A percentile compares a stretch with the other conserved stretches of the same genome.
These are phyloP conservation scores for Microstegium vimineum DNA, from an alignment of 176 grass and related monocot genomes.

Conservation along the genomic window DNA sequence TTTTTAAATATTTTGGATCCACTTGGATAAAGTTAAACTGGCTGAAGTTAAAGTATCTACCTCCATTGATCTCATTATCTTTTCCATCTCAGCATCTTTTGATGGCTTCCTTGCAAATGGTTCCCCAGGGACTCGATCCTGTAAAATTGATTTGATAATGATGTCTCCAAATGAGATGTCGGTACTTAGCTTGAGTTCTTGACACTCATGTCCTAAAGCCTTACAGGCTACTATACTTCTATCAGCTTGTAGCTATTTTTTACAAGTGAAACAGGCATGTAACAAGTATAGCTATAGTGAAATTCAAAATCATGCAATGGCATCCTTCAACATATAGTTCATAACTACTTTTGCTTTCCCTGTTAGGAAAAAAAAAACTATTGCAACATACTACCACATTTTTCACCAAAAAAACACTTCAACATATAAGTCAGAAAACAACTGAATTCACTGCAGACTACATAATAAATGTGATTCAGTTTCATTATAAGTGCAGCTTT, in stretches of 20 bases:
- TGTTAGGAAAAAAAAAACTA: not conserved
- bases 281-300: not conserved
- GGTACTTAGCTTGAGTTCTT: not conserved
- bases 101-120: slow-evolving; percentile 80
- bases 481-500: not conserved
- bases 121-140: slow-evolving; percentile 82
- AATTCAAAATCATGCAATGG: not conserved
- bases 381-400: not conserved
- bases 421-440: not conserved
- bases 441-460: not conserved
- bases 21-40: not conserved
- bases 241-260: not conserved
- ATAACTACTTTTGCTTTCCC: not conserved
- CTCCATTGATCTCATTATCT: slow-evolving; percentile 85
- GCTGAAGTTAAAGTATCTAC: slow-evolving; percentile 30
- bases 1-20: not conserved
- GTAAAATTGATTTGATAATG: not conserved
- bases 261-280: not conserved
- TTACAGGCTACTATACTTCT: not conserved
- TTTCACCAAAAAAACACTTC: not conserved
- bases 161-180: not conserved
- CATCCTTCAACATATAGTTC: not conserved
- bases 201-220: not conserved
- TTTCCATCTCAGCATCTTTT: slow-evolving; percentile 93
- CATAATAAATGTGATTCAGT: not conserved